Conservation (phyloP, 1,284 basidiomycete genomes). For the Takashimella koratensis region DNA sequence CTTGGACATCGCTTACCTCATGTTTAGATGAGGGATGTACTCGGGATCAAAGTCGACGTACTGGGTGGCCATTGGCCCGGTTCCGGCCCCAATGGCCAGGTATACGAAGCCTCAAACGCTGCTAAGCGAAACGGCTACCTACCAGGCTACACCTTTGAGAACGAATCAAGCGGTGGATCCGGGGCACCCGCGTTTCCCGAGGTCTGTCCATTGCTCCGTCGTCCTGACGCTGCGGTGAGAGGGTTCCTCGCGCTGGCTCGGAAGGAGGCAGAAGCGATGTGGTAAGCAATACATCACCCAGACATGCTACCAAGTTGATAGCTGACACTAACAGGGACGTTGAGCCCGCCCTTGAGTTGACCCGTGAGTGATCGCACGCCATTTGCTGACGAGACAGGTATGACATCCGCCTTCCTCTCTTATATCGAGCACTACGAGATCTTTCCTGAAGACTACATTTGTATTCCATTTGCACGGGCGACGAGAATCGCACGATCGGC, state of each 20-base stretch:
- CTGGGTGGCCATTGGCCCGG: constrained; percentile 34
- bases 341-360: constrained; percentile 17
- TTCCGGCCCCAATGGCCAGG: constrained; percentile 10
- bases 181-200: constrained; percentile 16
- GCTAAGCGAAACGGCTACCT: constrained; percentile 1
- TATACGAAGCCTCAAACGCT: constrained; percentile 6
- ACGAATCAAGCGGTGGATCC: no score
- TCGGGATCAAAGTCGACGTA: constrained; percentile 24
- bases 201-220: constrained; percentile 28
- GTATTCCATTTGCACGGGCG: constrained; percentile 14
- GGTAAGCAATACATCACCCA: constrained; percentile 10
- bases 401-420: constrained; percentile 33
- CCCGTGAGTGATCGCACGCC: neutral
- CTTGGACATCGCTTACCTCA: no score
- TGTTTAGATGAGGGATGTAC: constrained; percentile 23
- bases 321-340: constrained; percentile 28
- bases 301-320: no score
- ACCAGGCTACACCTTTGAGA: neutral
- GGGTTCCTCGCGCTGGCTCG: constrained; percentile 37
- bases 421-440: constrained; percentile 29
- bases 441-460: constrained; percentile 22
- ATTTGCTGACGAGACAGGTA: constrained; percentile 11
- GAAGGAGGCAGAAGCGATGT: constrained; percentile 22
- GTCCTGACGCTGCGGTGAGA: constrained; percentile 28
- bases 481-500: constrained; percentile 25